phyloP scores from a whole-genome alignment of 192 early-diverging fungal genomes.

The Rhizophagus prolifer region DNA sequence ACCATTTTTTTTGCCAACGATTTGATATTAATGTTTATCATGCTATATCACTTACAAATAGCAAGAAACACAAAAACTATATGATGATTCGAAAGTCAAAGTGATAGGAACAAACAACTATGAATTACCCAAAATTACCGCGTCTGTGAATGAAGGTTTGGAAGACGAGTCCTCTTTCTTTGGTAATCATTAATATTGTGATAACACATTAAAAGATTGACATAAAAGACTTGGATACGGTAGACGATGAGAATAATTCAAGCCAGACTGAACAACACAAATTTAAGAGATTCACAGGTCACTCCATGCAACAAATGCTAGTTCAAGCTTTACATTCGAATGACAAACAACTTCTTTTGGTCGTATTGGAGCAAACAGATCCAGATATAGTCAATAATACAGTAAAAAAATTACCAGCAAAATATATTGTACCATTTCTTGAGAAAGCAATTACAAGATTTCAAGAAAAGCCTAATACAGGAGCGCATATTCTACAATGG shows the following conservation, averaged over 20 bases:
- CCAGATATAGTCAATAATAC: conserved; percentile 50
- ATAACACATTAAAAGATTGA: neutral
- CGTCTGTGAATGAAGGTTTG: conserved; percentile 25
- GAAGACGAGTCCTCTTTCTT: neutral
- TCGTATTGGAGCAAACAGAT: conserved; percentile 46
- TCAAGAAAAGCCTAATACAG: conserved; percentile 49
- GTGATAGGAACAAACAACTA: conserved; percentile 46
- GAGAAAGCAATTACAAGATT: conserved; percentile 49
- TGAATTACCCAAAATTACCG: conserved; percentile 34
- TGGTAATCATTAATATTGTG: neutral
- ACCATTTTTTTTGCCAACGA: neutral
- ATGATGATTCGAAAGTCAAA: conserved; percentile 50
- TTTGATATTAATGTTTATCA: neutral
- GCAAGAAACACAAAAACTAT: conserved; percentile 56
- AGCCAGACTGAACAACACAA: conserved; percentile 23
- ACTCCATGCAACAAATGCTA: conserved; percentile 52
- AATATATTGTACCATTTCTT: conserved; percentile 51
- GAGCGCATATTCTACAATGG: conserved; percentile 48
- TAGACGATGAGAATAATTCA: neutral
- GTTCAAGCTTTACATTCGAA: conserved; percentile 59
- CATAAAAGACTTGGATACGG: neutral
- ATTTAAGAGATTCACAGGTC: conserved; percentile 42
- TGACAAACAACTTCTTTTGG: conserved; percentile 46
- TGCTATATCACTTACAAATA: neutral
- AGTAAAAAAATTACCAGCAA: conserved; percentile 47